Evolutionary conservation across 2,329 filamentous ascomycete genomes (phyloP).

Genomic region (Penicillium sumatraense): DNA sequence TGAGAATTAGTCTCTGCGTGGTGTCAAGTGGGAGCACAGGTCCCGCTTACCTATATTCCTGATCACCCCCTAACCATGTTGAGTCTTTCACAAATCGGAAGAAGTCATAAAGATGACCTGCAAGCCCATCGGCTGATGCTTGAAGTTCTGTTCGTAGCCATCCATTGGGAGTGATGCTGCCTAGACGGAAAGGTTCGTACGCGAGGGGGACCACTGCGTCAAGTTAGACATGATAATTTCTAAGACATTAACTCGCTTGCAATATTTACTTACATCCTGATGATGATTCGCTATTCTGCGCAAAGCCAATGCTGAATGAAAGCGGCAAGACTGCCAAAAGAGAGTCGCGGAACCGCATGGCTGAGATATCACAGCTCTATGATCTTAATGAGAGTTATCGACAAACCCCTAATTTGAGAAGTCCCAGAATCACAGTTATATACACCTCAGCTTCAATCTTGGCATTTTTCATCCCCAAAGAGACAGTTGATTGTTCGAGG

Average conservation of each 20-base stretch:
- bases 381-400: too few species aligned
- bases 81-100: constrained; percentile 59
- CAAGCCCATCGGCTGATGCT: constrained; percentile 56
- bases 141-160: constrained; percentile 58
- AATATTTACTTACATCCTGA: neutral
- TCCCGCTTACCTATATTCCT: constrained; percentile 48
- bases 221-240: neutral
- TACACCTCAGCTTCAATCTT: neutral
- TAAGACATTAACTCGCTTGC: too few species aligned
- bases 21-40: neutral
- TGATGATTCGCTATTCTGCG: neutral
- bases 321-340: neutral
- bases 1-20: neutral
- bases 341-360: neutral
- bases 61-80: constrained; percentile 56
- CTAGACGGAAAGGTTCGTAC: constrained; percentile 46
- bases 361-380: too few species aligned
- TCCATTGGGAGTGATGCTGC: constrained; percentile 55
- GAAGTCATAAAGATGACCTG: constrained; percentile 60
- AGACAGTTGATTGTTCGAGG: neutral
- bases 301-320: neutral
- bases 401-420: too few species aligned
- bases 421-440: too few species aligned
- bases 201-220: constrained; percentile 18
- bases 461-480: neutral